Base-by-base conservation (phyloP, 106 monocot species). In the Chionographis japonica region DNA sequence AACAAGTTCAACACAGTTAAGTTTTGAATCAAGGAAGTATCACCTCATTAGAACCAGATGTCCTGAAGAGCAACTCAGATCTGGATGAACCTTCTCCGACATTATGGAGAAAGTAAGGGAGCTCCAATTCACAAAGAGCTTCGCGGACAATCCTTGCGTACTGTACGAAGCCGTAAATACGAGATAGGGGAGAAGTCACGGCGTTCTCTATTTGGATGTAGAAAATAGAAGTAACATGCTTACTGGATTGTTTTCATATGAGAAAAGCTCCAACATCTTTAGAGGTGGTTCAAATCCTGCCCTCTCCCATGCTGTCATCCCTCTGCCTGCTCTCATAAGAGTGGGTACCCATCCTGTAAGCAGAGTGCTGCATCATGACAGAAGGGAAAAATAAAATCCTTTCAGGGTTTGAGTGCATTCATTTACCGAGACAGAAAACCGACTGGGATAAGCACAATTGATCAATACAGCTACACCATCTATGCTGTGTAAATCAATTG, bases 301-400 rank as follows among this genome's bases (percentile, higher is more conserved):
- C 77, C 67, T 78, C n/a, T 79, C 74, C 94, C 90, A 90, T 50
- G 82, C 27, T 17, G 80, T 90, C 94, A 94, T 94, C 14, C 94
- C 94, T 83, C 94, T 77, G 37, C 94, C 94, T 7, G 94, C 90
- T 72, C 94, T 68, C 40, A 90, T 83, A 68, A 94, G 75, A 7
- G 90, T 94, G 39, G 94, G 94, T 50, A 94, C 76, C 94, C 94
- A 94, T 68, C 94, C 94, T 61, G 90, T 94, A 50, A 90, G 62
- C n/a, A 85, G 8, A 54, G 94, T 94, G 76, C 94, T 94, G 85
- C 61, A 71, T 58, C 52, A 62, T 50, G 11, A 37, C 4, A 50
- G 18, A 37, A 3, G 42, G 40, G 52, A 37, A 51, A 58, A 35
- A n/a, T 70, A 46, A 46, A 10, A 46, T 46, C 46, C 46, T 6